Base-by-base conservation (phyloP, 495 filamentous ascomycete genomes). In the Aspergillus diversus region DNA sequence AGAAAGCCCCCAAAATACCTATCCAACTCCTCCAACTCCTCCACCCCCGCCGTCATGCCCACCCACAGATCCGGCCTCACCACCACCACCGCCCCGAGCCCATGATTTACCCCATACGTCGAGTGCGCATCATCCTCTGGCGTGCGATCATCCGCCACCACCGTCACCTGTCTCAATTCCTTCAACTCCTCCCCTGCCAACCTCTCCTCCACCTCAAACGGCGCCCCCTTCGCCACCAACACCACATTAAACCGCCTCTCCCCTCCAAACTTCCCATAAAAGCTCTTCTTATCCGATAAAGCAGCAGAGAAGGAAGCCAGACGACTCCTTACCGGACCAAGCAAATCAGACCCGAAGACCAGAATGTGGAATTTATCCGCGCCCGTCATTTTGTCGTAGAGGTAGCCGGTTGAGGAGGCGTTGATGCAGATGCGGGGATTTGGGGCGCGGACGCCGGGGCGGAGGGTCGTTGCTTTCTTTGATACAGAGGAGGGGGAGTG, bases 341-440 rank as follows among this genome's bases (percentile, higher is more conserved):
- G 53, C 13, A 75, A 61, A 57, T 72, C 61, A 7, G 72, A 74
- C 7, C 56, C 75, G 39, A 76, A 77, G 4, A 77, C 33, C 4
- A 77, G 31, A 15, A 77, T 48, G 56, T 77, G 75, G 39, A 77
- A 66, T 34, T 56, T 39, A 1, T 59, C 49, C 4, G 60, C 57
- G 13, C 69, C 73, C 12, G 27, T 64, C 27, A 77, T 57, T 12
- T 35, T 59, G 46, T 77, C 75, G 52, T 77, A 77, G 6, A 77
- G 63, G 49, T 77, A 77, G 6, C 71, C 73, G 0, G 73, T 75
- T 5, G 46, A 60, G 12, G 34, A 32, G 7, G 64, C 21, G 9
- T 46, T 58, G 35, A 73, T 64, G 46, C 74, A 75, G n/a, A 75
- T 57, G 5, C 75, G 73, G 9, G 75, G 75, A 35, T 73, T 75